Evolutionary conservation across 2,329 filamentous ascomycete genomes (phyloP).

Genomic region (Penicillium janthinellum): DNA sequence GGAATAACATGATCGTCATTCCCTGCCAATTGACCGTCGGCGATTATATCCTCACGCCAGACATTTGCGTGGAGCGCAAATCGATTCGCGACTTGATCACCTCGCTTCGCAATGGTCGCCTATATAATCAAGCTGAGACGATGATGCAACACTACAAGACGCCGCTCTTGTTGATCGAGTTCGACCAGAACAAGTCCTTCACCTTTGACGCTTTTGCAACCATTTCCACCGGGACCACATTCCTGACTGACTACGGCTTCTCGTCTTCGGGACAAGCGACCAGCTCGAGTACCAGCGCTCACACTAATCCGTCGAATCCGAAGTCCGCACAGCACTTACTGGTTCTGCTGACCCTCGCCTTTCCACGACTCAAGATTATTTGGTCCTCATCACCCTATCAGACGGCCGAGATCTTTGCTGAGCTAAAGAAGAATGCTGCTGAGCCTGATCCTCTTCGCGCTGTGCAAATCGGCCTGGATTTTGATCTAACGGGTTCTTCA

Average conservation of each 20-base stretch:
- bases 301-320: slow-evolving; percentile 63
- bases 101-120: slow-evolving; percentile 85
- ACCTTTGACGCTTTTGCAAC: slow-evolving; percentile 72
- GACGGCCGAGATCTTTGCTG: slow-evolving; percentile 94
- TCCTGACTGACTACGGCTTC: slow-evolving; percentile 57
- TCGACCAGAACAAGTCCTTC: slow-evolving; percentile 96
- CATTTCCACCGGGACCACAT: slow-evolving; percentile 42
- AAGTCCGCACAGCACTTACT: slow-evolving; percentile 89
- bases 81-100: slow-evolving; percentile 87
- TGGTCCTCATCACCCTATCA: slow-evolving; percentile 94
- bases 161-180: slow-evolving; percentile 93
- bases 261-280: slow-evolving; percentile 39
- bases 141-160: slow-evolving; percentile 93
- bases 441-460: slow-evolving; percentile 91
- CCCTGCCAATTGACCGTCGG: slow-evolving; percentile 96
- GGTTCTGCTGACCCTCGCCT: slow-evolving; percentile 87
- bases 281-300: slow-evolving; percentile 62
- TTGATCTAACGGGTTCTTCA: slow-evolving; percentile 42
- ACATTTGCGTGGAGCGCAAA: slow-evolving; percentile 93
- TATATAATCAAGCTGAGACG: slow-evolving; percentile 88
- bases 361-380: slow-evolving; percentile 85
- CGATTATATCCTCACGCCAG: slow-evolving; percentile 90
- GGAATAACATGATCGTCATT: slow-evolving; percentile 81
- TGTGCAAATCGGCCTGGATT: slow-evolving; percentile 76
- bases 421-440: slow-evolving; percentile 82